phyloP scores from a whole-genome alignment of 495 filamentous ascomycete species.

The Immersiella caudata region DNA sequence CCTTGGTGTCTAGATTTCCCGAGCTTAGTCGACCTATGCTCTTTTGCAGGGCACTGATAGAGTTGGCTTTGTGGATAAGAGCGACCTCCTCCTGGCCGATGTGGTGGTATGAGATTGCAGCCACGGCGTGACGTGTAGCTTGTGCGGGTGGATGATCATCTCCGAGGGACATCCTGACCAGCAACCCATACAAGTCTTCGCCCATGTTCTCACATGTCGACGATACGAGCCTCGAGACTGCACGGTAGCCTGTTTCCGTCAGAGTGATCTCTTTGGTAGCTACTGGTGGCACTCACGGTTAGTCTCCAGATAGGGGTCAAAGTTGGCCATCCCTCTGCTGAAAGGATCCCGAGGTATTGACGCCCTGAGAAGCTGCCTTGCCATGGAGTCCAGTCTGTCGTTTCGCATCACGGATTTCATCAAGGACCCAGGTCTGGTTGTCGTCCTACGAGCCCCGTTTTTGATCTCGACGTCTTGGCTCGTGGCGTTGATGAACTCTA shows the following conservation, averaged over 20 bases:
- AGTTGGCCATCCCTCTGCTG: not conserved
- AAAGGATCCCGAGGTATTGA: not conserved
- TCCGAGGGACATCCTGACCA: slow-evolving; percentile 26
- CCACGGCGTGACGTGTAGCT: slow-evolving; percentile 27
- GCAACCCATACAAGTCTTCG: slow-evolving; percentile 21
- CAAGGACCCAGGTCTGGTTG: not conserved
- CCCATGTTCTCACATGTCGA: slow-evolving; percentile 15
- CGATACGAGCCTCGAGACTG: slow-evolving; percentile 15
- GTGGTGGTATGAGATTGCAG: slow-evolving; percentile 26
- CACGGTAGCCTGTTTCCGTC: slow-evolving; percentile 15
- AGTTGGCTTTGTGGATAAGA: slow-evolving; percentile 17
- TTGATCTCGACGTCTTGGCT: slow-evolving; percentile 20
- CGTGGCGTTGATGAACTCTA: slow-evolving; percentile 24
- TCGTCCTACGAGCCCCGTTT: not conserved
- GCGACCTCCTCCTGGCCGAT: slow-evolving; percentile 17
- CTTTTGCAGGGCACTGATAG: slow-evolving; percentile 22
- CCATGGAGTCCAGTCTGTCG: not conserved
- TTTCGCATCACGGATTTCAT: not conserved
- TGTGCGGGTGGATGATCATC: slow-evolving; percentile 23
- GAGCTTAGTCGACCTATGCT: slow-evolving; percentile 13
- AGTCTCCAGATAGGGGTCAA: not conserved
- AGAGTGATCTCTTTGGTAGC: not conserved
- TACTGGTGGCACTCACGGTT: not conserved
- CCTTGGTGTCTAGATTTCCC: not conserved
- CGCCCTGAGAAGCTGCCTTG: not conserved